Conservation (phyloP, 192 early-diverging fungal species). For the Coemansia sp. region DNA sequence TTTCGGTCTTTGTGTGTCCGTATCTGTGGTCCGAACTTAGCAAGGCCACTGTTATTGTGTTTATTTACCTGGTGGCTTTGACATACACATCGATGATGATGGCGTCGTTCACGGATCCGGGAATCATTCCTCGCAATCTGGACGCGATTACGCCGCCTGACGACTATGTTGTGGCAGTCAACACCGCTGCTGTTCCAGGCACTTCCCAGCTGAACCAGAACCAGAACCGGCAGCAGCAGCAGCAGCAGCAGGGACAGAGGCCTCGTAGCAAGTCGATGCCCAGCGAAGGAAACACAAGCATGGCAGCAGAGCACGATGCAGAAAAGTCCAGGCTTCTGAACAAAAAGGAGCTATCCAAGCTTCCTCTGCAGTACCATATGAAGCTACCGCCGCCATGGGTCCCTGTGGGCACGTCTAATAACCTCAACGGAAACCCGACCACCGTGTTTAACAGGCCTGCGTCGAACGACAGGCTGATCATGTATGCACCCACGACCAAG, state of each 20-base stretch:
- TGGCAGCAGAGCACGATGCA: background rate
- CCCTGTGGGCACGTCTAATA: conserved; percentile 31
- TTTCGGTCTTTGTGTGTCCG: conserved; percentile 65
- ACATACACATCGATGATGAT: conserved; percentile 68
- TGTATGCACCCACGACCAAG: conserved; percentile 53
- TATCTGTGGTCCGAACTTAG: conserved; percentile 63
- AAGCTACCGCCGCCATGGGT: conserved; percentile 55
- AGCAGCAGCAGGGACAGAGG: background rate
- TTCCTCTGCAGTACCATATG: conserved; percentile 55
- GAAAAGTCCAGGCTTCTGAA: background rate
- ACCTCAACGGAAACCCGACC: conserved; percentile 22
- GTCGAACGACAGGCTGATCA: conserved; percentile 19
- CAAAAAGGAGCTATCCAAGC: conserved; percentile 1
- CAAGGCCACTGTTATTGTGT: conserved; percentile 66
- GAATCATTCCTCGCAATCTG: conserved; percentile 71
- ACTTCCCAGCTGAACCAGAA: background rate
- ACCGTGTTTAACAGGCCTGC: conserved; percentile 47
- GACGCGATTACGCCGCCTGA: conserved; percentile 57
- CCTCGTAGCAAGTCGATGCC: background rate
- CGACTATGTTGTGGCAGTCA: conserved; percentile 30
- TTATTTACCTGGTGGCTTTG: conserved; percentile 64
- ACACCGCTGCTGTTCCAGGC: background rate
- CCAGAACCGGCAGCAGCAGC: background rate
- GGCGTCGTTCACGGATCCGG: conserved; percentile 76
- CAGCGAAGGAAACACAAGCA: background rate